phyloP scores from a whole-genome alignment of 805 yeast genomes.

The Metschnikowia bowlesiae region DNA sequence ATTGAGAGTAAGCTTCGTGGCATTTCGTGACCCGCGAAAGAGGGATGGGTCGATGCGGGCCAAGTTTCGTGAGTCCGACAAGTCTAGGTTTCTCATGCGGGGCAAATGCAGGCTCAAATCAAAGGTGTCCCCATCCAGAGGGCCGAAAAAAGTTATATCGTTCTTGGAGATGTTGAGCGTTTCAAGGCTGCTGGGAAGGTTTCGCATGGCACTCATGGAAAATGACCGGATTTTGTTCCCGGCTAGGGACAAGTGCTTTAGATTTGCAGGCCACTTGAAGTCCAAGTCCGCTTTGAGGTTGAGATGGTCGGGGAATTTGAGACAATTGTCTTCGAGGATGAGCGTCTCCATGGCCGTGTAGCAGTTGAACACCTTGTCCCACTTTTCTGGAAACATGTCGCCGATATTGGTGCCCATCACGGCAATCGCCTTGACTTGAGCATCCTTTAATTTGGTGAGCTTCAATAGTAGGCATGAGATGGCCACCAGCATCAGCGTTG shows the following conservation, averaged over 20 bases:
- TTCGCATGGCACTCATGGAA: conserved; percentile 17
- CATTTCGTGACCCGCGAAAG: conserved; percentile 4
- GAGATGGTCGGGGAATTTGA: background rate
- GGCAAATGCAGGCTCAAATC: conserved; percentile 11
- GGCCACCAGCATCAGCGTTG: conserved; percentile 28
- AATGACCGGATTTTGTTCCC: conserved; percentile 22
- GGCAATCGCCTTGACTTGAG: conserved; percentile 20
- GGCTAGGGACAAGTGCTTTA: conserved; percentile 23
- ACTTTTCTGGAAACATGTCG: conserved; percentile 24
- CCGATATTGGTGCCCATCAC: conserved; percentile 35
- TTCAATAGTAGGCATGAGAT: conserved; percentile 26
- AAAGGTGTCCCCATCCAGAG: conserved; percentile 1
- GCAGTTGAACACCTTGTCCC: conserved; percentile 28
- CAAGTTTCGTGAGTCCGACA: conserved; percentile 9
- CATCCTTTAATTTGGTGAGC: conserved; percentile 15
- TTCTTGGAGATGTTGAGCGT: conserved; percentile 22
- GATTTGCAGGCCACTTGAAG: conserved; percentile 23
- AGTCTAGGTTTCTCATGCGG: conserved; percentile 7
- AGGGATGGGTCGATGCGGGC: conserved; percentile 7
- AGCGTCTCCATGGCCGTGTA: conserved; percentile 21
- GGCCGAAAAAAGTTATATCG: conserved; percentile 12
- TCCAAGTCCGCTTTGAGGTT: background rate
- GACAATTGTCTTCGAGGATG: conserved; percentile 23
- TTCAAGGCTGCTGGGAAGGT: conserved; percentile 27
- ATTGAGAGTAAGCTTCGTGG: conserved; percentile 1